phyloP scores from a whole-genome alignment of 78 protist genomes.

The Polysphondylium violaceum region DNA sequence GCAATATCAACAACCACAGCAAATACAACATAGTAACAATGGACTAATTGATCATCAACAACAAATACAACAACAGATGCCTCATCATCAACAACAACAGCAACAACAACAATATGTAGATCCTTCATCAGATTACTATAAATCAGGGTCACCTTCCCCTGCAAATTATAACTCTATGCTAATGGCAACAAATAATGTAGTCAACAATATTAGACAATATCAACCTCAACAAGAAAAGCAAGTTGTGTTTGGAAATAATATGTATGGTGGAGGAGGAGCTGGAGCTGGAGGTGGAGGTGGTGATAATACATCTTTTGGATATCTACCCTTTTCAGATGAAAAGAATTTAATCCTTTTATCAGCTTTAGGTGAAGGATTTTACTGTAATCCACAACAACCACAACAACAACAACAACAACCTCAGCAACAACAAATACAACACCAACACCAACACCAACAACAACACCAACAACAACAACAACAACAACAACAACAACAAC shows the following conservation, averaged over 20 bases:
- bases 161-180: too few species aligned
- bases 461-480: conserved; percentile 36
- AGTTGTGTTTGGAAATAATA: too few species aligned
- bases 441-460: conserved; percentile 29
- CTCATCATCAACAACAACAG: too few species aligned
- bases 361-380: background rate
- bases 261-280: too few species aligned
- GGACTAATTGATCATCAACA: too few species aligned
- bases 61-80: too few species aligned
- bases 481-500: conserved; percentile 18
- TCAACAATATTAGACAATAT: too few species aligned
- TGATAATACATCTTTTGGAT: conserved; percentile 23
- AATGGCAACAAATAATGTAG: too few species aligned
- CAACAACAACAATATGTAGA: background rate
- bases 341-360: conserved; percentile 33
- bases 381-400: background rate
- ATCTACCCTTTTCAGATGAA: conserved; percentile 55
- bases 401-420: conserved; percentile 6
- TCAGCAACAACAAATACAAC: conserved; percentile 36
- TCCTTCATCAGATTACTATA: too few species aligned
- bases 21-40: too few species aligned
- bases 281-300: conserved; percentile 1
- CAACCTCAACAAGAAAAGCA: too few species aligned
- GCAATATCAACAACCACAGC: too few species aligned
- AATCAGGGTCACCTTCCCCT: background rate